Evolutionary conservation across 345 rosid species (phyloP).

Genomic region (Lepidium sativum): DNA sequence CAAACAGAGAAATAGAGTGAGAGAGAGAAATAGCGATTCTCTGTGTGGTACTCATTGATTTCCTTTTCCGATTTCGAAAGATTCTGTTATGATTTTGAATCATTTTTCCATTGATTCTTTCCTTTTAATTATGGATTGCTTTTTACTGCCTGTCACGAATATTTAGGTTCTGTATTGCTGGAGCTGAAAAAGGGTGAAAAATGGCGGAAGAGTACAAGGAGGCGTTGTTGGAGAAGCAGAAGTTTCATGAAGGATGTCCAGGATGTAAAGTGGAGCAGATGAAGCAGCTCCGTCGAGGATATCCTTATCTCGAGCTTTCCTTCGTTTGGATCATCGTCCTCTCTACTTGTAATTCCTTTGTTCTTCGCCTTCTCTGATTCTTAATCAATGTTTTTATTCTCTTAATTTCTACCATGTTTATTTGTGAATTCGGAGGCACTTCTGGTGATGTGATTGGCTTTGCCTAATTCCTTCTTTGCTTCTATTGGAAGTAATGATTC

Average conservation of each 20-base stretch:
- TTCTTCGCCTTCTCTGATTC: neutral
- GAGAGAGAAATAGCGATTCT: neutral
- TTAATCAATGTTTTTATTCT: neutral
- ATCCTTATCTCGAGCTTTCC: constrained; percentile 51
- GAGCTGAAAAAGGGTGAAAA: neutral
- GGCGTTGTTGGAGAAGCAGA: constrained; percentile 10
- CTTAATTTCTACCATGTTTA: neutral
- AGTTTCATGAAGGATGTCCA: constrained; percentile 26
- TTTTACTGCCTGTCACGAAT: neutral
- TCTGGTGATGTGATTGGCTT: neutral
- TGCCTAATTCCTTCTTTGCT: neutral
- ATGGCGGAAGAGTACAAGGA: constrained; percentile 25
- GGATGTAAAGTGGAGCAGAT: constrained; percentile 67
- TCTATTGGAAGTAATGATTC: constrained; percentile 13
- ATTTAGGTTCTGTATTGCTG: neutral
- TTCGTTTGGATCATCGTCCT: constrained; percentile 71
- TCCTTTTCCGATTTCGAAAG: neutral
- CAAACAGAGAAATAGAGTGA: neutral
- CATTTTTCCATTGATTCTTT: neutral
- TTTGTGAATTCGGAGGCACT: neutral
- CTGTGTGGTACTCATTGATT: constrained; percentile 9
- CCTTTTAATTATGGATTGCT: neutral
- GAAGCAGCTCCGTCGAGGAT: constrained; percentile 42
- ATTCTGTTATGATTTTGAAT: neutral
- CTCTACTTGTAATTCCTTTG: constrained; percentile 39